Evolutionary conservation across 2,329 filamentous ascomycete genomes (phyloP).

Genomic region (Waltergamsia citrina): DNA sequence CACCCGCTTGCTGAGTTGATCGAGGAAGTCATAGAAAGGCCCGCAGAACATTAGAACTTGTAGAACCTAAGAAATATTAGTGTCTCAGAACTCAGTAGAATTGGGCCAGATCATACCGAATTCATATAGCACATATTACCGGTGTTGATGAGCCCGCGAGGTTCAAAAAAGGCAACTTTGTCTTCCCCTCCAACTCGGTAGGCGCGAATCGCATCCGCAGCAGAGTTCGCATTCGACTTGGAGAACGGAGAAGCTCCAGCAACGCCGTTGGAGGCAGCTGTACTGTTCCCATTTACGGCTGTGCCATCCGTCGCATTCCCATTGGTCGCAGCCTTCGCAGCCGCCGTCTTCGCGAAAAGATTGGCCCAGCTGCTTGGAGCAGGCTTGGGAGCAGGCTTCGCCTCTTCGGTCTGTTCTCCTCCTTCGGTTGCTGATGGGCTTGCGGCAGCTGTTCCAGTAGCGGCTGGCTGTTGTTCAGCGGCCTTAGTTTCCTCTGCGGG

Average conservation of each 20-base stretch:
- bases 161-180: slow-evolving; percentile 78
- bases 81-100: slow-evolving; percentile 1
- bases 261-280: slow-evolving; percentile 12
- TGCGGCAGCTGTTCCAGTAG: background rate
- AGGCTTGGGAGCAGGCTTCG: slow-evolving; percentile 13
- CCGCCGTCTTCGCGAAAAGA: slow-evolving; percentile 22
- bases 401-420: slow-evolving; percentile 9
- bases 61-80: slow-evolving; percentile 58
- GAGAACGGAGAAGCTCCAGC: slow-evolving; percentile 21
- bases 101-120: slow-evolving; percentile 56
- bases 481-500: slow-evolving; percentile 1
- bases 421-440: slow-evolving; percentile 4
- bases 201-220: slow-evolving; percentile 67
- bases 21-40: slow-evolving; percentile 90
- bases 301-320: slow-evolving; percentile 9
- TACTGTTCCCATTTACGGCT: slow-evolving; percentile 13
- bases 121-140: slow-evolving; percentile 99
- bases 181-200: slow-evolving; percentile 58
- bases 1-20: slow-evolving; percentile 75
- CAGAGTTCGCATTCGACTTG: slow-evolving; percentile 42
- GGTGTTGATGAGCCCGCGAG: slow-evolving; percentile 87
- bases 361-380: slow-evolving; percentile 30
- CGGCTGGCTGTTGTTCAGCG: background rate
- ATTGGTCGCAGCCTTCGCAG: slow-evolving; percentile 14
- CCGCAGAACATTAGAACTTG: slow-evolving; percentile 91